Percentiles rank a stretch among this genome's conserved stretches.
phyloP scores from a whole-genome alignment of 2,329 filamentous ascomycete genomes.

The Drechslera avenae region DNA sequence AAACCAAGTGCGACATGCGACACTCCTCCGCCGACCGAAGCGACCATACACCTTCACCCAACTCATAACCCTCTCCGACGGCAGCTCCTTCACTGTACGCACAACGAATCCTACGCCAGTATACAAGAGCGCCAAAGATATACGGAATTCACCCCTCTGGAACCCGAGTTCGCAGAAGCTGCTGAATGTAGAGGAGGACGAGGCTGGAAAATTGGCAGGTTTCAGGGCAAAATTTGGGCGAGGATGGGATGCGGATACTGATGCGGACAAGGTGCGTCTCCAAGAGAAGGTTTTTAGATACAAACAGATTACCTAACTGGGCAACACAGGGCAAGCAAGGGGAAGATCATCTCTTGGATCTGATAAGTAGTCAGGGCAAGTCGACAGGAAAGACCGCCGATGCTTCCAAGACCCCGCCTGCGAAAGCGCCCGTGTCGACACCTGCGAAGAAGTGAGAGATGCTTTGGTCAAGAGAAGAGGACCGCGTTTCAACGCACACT shows the following conservation, averaged over 20 bases:
- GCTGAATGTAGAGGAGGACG: constrained; percentile 89
- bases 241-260: constrained; percentile 68
- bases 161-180: constrained; percentile 83
- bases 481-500: background rate
- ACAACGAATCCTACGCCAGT: constrained; percentile 73
- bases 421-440: constrained; percentile 16
- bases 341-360: constrained; percentile 37
- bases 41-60: constrained; percentile 98
- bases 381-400: constrained; percentile 17
- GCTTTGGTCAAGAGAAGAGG: background rate
- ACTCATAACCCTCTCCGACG: constrained; percentile 89
- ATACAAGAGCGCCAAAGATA: constrained; percentile 75
- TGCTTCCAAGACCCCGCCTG: constrained; percentile 21
- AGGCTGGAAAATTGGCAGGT: constrained; percentile 84
- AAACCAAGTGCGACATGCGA: constrained; percentile 75
- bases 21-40: constrained; percentile 83
- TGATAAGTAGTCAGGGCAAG: constrained; percentile 38
- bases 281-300: background rate
- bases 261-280: constrained; percentile 12
- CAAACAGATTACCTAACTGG: constrained; percentile 3
- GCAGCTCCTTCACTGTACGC: constrained; percentile 79
- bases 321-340: constrained; percentile 21
- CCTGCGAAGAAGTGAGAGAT: constrained; percentile 15
- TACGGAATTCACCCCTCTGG: constrained; percentile 87
- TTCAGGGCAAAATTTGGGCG: constrained; percentile 86